Conservation (phyloP, 2,329 filamentous ascomycete species). For the Lecanosticta acicola region DNA sequence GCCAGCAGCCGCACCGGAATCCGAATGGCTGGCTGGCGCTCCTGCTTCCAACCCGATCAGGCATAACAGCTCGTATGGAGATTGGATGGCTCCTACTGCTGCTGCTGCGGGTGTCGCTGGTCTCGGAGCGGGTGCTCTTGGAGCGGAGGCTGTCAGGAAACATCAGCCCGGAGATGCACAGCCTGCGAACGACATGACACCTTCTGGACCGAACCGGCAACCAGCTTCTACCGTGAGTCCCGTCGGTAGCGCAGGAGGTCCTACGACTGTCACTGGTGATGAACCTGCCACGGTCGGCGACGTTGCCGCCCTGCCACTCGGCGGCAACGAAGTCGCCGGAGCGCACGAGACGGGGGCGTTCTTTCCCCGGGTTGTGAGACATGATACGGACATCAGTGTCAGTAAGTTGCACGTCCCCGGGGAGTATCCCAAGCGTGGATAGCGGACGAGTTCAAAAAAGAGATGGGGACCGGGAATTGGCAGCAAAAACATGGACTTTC, state of each 20-base stretch:
- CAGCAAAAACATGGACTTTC: too few species aligned
- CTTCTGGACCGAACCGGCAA: not conserved
- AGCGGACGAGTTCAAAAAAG: too few species aligned
- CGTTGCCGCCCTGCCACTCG: conserved; percentile 16
- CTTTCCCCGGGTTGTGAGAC: conserved; percentile 44
- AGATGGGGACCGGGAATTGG: too few species aligned
- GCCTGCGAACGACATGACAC: not conserved
- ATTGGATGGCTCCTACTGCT: conserved; percentile 52
- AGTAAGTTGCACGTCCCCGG: conserved; percentile 66
- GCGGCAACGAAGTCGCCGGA: conserved; percentile 31
- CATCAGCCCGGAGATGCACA: conserved; percentile 13
- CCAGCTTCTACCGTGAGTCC: not conserved
- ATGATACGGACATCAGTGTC: conserved; percentile 48
- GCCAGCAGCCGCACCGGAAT: conserved; percentile 14
- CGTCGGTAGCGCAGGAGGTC: not conserved
- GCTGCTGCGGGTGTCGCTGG: conserved; percentile 39
- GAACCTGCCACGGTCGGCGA: not conserved
- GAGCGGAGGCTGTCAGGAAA: conserved; percentile 21
- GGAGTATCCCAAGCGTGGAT: conserved; percentile 46
- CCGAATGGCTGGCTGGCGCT: conserved; percentile 16
- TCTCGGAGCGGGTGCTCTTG: conserved; percentile 36
- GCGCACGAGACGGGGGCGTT: conserved; percentile 38
- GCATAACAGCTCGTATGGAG: conserved; percentile 37
- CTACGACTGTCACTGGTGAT: not conserved
- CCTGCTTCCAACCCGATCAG: too few species aligned